Base-by-base conservation (phyloP, 108 stramenopile genomes). In the Mediolabrus comicus region DNA sequence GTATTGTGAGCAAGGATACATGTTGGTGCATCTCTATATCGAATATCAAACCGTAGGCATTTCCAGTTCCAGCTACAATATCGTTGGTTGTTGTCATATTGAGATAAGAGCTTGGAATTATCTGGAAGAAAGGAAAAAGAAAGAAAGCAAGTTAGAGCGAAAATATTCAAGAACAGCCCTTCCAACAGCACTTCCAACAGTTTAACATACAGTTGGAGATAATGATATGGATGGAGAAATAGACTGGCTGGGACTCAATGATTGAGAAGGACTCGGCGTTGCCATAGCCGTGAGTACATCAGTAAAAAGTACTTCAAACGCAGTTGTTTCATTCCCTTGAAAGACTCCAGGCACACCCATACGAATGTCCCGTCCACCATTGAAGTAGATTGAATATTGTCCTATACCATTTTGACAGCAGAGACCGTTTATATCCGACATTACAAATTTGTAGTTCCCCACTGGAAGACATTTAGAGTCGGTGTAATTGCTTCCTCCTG, bases 401-500 rank as follows among this genome's bases (percentile, higher is more conserved):
- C 59, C 69, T 19, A 59, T 10, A n/a, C 49, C 59, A 26, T 69
- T 52, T 17, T 49, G 29, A 41, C 69, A 69, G 29, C 69, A 69
- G 12, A 69, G n/a, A 1, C 69, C 69, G 14, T 51, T 59, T 19
- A 29, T 29, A 51, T 69, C 59, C 31, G 29, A 32, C 12, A 69
- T 52, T 3, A 59, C 69, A 33, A 69, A 69, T 1, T 60, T 59
- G 49, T 59, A 69, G 19, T 57, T 34, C 11, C 69, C 69, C 17
- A 31, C 33, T 10, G 58, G 31, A 3, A 69, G 58, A 32, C 69
- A 59, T 11, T 10, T n/a, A 13, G 33, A 49, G 25, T 41, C 46
- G 14, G 27, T 43, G 56, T 49, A 28, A 7, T 11, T 13, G 41
- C 19, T 17, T 17, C 17, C 17, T 17, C 41, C 16, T 4, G 17